Conservation (phyloP, 176 grass and related monocot species). For the Carex littledalei region DNA sequence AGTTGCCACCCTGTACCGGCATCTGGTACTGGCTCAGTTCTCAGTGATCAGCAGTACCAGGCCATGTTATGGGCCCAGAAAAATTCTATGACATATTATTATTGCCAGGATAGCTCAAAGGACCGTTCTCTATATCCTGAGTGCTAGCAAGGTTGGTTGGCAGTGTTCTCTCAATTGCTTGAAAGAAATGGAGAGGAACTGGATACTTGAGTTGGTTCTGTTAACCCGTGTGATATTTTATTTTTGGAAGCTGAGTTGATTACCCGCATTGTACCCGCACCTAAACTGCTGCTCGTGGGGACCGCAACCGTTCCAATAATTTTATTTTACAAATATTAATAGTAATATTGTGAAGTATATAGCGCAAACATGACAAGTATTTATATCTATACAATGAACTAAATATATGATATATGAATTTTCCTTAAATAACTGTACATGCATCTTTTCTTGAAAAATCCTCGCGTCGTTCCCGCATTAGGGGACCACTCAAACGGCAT, state of each 20-base stretch:
- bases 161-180: background rate
- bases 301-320: too few relatives aligned
- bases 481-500: too few relatives aligned
- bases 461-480: too few relatives aligned
- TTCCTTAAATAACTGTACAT: too few relatives aligned
- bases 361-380: too few relatives aligned
- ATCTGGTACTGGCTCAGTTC: constrained; percentile 20
- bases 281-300: too few relatives aligned
- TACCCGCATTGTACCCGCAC: too few relatives aligned
- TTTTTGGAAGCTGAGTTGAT: background rate
- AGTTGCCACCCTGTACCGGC: constrained; percentile 38
- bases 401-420: too few relatives aligned
- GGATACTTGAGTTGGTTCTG: background rate
- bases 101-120: constrained; percentile 46
- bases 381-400: too few relatives aligned
- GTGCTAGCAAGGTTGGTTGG: constrained; percentile 25
- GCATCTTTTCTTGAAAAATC: too few relatives aligned
- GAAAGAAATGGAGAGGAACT: constrained; percentile 1
- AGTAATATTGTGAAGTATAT: too few relatives aligned
- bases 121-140: constrained; percentile 46
- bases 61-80: constrained; percentile 59
- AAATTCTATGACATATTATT: constrained; percentile 47
- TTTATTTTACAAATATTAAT: too few relatives aligned
- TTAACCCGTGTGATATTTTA: background rate
- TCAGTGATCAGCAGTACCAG: constrained; percentile 32